phyloP scores from a whole-genome alignment of 352 stramenopile species.

The Thraustochytrium sp. region DNA sequence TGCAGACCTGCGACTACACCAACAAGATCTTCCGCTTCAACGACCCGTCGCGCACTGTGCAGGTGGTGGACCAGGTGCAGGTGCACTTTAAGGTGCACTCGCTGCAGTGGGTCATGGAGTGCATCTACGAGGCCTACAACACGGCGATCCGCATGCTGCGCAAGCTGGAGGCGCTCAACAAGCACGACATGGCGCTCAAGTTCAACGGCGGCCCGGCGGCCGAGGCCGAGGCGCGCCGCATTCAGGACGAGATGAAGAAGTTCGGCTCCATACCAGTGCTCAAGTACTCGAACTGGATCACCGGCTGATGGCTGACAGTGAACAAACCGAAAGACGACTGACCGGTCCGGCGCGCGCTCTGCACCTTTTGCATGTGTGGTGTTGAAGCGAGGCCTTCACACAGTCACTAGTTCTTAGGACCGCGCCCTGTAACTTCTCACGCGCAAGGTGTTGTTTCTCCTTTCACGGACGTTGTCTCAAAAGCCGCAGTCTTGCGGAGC shows the following conservation, averaged over 20 bases:
- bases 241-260: conserved; percentile 12
- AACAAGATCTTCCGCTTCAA: conserved; percentile 38
- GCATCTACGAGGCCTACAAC: conserved; percentile 38
- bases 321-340: too few species aligned
- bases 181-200: not conserved
- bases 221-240: not conserved
- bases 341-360: too few species aligned
- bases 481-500: too few species aligned
- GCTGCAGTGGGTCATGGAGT: conserved; percentile 34
- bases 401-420: too few species aligned
- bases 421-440: too few species aligned
- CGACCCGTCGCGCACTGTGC: not conserved
- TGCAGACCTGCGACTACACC: conserved; percentile 27
- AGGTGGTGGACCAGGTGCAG: conserved; percentile 35
- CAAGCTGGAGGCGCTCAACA: conserved; percentile 34
- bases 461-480: too few species aligned
- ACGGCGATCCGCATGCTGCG: conserved; percentile 14
- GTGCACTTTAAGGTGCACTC: conserved; percentile 42
- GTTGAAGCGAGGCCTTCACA: too few species aligned
- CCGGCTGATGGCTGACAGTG: too few species aligned
- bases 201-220: not conserved
- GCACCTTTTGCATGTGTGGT: too few species aligned
- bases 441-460: too few species aligned
- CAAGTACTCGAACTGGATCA: conserved; percentile 36
- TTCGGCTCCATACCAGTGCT: not conserved